phyloP scores from a whole-genome alignment of 1,284 basidiomycete genomes.

The Exobasidium cylindrosporum region DNA sequence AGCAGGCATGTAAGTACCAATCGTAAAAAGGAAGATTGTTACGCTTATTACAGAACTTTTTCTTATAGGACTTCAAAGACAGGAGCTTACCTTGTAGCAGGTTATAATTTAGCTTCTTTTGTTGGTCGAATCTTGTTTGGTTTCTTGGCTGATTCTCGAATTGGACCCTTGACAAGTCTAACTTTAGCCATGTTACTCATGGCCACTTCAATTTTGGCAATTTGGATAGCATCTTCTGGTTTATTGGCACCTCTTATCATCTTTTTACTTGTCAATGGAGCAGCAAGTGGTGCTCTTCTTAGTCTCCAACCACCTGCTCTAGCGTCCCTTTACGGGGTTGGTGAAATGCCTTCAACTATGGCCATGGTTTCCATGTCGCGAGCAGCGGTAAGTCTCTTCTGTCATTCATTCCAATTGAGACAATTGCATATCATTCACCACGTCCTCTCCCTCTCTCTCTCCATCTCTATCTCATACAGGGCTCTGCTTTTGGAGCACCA shows the following conservation, averaged over 20 bases:
- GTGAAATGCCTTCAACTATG: slow-evolving; percentile 14
- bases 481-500: slow-evolving; percentile 29
- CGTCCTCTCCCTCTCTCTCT: slow-evolving; percentile 14
- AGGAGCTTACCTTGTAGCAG: slow-evolving; percentile 45
- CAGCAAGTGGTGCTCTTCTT: slow-evolving; percentile 29
- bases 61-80: slow-evolving; percentile 23
- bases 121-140: slow-evolving; percentile 32
- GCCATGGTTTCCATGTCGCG: slow-evolving; percentile 21
- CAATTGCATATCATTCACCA: too few species aligned
- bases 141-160: slow-evolving; percentile 28
- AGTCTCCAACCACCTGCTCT: slow-evolving; percentile 35
- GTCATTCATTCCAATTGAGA: slow-evolving; percentile 23
- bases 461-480: too few species aligned
- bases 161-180: slow-evolving; percentile 32
- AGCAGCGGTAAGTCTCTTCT: background rate
- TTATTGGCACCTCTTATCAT: slow-evolving; percentile 23
- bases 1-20: slow-evolving; percentile 29
- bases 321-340: slow-evolving; percentile 31
- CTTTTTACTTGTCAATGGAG: slow-evolving; percentile 36
- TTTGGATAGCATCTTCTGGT: slow-evolving; percentile 30
- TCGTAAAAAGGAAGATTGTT: too few species aligned
- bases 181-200: slow-evolving; percentile 26
- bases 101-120: slow-evolving; percentile 34
- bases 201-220: slow-evolving; percentile 25
- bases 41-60: too few species aligned